A percentile compares a stretch with the other conserved stretches of the same genome.
phyloP scores from a whole-genome alignment of 345 rosid species.

The Passiflora organensis region DNA sequence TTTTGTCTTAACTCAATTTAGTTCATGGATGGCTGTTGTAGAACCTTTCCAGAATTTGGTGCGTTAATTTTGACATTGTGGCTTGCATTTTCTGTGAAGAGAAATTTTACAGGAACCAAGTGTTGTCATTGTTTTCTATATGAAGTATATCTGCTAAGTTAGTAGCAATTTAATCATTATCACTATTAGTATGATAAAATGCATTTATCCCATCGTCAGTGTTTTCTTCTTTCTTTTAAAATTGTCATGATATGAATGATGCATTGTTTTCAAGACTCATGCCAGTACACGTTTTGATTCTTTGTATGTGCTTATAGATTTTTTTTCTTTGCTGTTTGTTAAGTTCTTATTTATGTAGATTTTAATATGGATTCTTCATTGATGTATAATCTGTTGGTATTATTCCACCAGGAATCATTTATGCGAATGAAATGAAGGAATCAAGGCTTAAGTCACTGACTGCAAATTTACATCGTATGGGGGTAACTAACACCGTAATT shows the following conservation, averaged over 20 bases:
- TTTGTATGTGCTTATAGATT: background rate
- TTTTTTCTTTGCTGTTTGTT: background rate
- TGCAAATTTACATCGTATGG: conserved; percentile 93
- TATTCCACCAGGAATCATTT: conserved; percentile 57
- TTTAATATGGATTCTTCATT: background rate
- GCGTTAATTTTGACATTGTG: too few relatives aligned
- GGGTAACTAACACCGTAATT: conserved; percentile 84
- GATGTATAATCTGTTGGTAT: too few relatives aligned
- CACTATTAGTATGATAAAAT: background rate
- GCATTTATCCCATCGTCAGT: background rate
- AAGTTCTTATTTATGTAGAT: background rate
- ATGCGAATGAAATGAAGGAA: conserved; percentile 87
- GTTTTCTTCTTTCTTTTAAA: background rate
- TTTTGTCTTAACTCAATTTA: background rate
- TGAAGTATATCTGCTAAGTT: too few relatives aligned
- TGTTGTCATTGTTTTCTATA: too few relatives aligned
- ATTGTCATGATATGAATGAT: background rate
- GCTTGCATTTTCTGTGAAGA: too few relatives aligned
- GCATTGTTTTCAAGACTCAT: background rate
- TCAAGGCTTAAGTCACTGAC: conserved; percentile 80
- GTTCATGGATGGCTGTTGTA: background rate
- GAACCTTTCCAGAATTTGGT: too few relatives aligned
- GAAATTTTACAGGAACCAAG: too few relatives aligned
- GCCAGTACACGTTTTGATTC: background rate
- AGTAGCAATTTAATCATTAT: background rate